Evolutionary conservation across 305 asterid genomes (phyloP).

Genomic region (Fraxinus sp.): DNA sequence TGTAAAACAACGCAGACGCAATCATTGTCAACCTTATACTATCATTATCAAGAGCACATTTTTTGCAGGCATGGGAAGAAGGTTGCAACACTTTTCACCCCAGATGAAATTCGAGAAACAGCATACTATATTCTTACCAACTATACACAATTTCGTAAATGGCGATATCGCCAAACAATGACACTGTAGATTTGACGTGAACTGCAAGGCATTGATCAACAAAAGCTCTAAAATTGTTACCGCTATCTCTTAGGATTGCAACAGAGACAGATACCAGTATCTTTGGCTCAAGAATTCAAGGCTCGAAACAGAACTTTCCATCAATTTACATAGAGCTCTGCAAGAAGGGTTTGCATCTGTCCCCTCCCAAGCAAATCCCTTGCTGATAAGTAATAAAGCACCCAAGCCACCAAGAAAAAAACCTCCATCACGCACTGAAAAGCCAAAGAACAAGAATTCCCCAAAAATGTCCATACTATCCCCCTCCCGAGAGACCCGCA

Average conservation of each 20-base stretch:
- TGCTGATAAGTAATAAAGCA: conserved; percentile 75
- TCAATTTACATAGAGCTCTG: background rate
- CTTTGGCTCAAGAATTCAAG: background rate
- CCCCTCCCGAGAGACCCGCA: conserved; percentile 75
- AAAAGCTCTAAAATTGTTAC: background rate
- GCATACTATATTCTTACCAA: background rate
- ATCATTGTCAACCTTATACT: too few species aligned
- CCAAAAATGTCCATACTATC: conserved; percentile 44
- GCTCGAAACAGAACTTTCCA: background rate
- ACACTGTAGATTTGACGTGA: background rate
- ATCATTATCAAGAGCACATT: too few species aligned
- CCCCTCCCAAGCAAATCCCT: conserved; percentile 28
- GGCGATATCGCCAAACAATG: background rate
- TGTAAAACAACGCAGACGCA: background rate
- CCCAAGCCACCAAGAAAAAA: conserved; percentile 79
- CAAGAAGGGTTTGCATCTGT: background rate
- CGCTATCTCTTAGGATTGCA: background rate
- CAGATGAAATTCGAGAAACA: background rate
- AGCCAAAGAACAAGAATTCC: conserved; percentile 52
- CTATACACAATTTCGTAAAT: background rate
- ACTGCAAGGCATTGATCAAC: background rate
- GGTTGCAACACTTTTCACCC: background rate
- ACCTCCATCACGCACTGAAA: conserved; percentile 83
- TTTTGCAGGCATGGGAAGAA: background rate
- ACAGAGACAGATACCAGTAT: background rate